A percentile compares a stretch with the other conserved stretches of the same genome.
Evolutionary conservation across 352 stramenopile species (phyloP).

Genomic region (Pythium biforme): DNA sequence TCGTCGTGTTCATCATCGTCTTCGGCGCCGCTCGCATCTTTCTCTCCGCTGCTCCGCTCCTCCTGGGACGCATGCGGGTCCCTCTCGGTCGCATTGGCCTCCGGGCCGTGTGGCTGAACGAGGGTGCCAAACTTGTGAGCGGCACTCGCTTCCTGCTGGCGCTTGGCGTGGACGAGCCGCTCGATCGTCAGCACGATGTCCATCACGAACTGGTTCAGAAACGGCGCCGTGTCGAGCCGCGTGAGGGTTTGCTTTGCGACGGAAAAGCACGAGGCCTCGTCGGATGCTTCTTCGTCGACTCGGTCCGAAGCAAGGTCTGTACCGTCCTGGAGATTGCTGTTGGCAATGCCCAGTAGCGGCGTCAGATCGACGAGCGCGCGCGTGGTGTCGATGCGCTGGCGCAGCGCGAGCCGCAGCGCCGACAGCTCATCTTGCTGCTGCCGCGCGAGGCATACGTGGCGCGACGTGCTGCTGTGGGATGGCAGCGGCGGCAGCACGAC

Average conservation of each 20-base stretch:
- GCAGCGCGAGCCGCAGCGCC: conserved; percentile 1
- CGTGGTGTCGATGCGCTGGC: conserved; percentile 13
- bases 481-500: conserved; percentile 11
- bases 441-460: background rate
- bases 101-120: background rate
- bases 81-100: background rate
- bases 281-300: background rate
- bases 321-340: background rate
- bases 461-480: background rate
- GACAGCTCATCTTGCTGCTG: conserved; percentile 11
- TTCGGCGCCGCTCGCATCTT: background rate
- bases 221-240: background rate
- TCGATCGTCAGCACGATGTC: conserved; percentile 13
- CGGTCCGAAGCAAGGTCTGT: too few species aligned
- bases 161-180: conserved; percentile 10
- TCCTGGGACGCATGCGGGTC: background rate
- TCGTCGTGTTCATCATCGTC: background rate
- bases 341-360: background rate
- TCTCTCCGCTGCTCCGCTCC: background rate
- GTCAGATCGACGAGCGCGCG: conserved; percentile 1
- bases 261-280: conserved; percentile 10
- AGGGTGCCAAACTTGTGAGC: background rate
- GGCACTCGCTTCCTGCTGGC: conserved; percentile 12
- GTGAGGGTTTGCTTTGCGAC: background rate
- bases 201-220: conserved; percentile 14